phyloP scores from a whole-genome alignment of 139 green algal species.

The Chloropicon primus region DNA sequence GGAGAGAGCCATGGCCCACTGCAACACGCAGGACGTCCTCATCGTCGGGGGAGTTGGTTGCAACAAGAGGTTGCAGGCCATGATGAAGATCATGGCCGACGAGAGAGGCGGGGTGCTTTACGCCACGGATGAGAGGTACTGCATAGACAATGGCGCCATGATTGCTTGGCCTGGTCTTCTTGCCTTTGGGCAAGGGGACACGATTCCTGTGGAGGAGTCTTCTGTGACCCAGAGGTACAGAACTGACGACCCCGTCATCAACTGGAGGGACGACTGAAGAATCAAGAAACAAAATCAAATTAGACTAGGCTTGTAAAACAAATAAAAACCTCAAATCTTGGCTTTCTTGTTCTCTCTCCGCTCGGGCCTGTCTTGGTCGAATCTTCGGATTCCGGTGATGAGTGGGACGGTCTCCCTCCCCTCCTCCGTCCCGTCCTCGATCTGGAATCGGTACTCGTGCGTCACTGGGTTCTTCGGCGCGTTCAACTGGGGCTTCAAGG shows the following conservation, averaged over 20 bases:
- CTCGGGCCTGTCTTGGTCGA: too few species aligned
- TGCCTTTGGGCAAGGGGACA: conserved; percentile 36
- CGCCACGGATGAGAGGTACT: conserved; percentile 55
- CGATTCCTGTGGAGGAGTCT: conserved; percentile 35
- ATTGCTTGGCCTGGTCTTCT: conserved; percentile 81
- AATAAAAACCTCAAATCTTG: too few species aligned
- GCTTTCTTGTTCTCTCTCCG: too few species aligned
- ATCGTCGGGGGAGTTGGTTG: conserved; percentile 86
- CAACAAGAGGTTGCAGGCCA: conserved; percentile 65
- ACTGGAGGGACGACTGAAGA: conserved; percentile 41
- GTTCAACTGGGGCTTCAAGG: too few species aligned
- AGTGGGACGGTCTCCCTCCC: too few species aligned
- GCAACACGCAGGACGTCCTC: conserved; percentile 53
- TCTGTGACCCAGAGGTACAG: conserved; percentile 71
- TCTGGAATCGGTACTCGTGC: too few species aligned
- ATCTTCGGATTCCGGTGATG: too few species aligned
- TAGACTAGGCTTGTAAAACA: too few species aligned
- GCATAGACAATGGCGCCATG: conserved; percentile 91
- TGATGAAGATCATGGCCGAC: conserved; percentile 24
- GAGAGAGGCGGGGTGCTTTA: conserved; percentile 53
- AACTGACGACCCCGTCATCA: conserved; percentile 66
- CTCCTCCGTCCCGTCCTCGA: too few species aligned
- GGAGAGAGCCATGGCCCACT: conserved; percentile 81
- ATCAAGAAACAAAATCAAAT: too few species aligned
- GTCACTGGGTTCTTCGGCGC: too few species aligned